Conservation (phyloP, 441 rosid species). For the Metrosideros polymorpha region DNA sequence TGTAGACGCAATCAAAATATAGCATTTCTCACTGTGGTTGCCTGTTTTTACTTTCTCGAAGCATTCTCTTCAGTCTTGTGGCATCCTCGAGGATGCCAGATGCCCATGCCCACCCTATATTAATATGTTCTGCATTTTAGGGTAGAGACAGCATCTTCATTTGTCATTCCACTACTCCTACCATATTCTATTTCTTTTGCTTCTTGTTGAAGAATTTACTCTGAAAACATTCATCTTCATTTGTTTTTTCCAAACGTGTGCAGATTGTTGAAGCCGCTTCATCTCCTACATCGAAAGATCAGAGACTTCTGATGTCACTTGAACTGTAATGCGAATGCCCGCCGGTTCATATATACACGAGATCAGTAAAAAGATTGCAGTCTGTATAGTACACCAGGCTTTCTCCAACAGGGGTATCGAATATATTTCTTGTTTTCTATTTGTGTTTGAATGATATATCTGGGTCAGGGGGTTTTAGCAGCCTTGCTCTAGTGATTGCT, state of each 20-base stretch:
- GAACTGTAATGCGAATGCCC: neutral
- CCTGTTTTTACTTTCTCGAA: neutral
- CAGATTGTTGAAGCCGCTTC: neutral
- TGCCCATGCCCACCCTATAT: neutral
- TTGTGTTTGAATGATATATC: neutral
- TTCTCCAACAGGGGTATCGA: neutral
- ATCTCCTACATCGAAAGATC: neutral
- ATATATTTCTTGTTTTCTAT: neutral
- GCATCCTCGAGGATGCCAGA: neutral
- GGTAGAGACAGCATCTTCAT: neutral
- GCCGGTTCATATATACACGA: neutral
- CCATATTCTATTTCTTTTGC: neutral
- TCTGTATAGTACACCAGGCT: neutral
- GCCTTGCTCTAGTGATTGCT: neutral
- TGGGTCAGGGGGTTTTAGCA: neutral
- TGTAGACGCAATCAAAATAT: neutral
- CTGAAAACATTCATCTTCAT: neutral
- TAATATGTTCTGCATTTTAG: neutral
- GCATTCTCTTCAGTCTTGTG: neutral
- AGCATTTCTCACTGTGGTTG: neutral
- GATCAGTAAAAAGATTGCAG: neutral
- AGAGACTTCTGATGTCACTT: constrained; percentile 6
- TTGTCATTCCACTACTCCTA: neutral
- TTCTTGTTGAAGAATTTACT: neutral
- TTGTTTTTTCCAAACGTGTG: neutral